Evolutionary conservation across 148 eudicot species (phyloP), one percentile per base, ranked within the genome.

Genomic region (Spergularia bocconei): DNA sequence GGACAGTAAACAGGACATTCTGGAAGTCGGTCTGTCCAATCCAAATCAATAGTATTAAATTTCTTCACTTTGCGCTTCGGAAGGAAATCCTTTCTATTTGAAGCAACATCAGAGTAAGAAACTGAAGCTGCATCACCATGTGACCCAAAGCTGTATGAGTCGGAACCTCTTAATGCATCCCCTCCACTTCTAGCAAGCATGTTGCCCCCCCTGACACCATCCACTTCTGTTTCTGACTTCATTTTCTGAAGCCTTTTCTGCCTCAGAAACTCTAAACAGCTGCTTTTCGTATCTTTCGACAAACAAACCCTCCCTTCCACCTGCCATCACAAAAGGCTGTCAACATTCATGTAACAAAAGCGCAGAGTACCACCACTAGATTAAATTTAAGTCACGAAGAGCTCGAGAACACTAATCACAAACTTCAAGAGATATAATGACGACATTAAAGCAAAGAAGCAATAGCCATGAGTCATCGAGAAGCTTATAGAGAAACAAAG

Each of bases 1-100:
- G 97, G 99, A 81, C 52, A 69, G 68, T 88, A 95, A 51, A 90
- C 89, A 29, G 97, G 99, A 76, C 99, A 95, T 38, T 89, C 96
- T 3, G 89, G 90, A 77, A 95, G 82, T 81, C 80, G 79, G 17
- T 88, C 91, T 64, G 72, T 88, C 97, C 97, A 95, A 21, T 87
- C 94, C 55, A 90, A 79, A 75, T 90, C 84, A 68, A 77, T 67
- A 70, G 78, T 72, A 71, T 86, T 81, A 71, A 86, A 94, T 82
- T 88, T 92, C 54, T 84, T 84, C 71, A 85, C 89, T 74, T 84
- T 86, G 77, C 71, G 77, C 80, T 89, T 89, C 17, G 83, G 44
- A 61, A 77, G 79, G 53, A 75, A 72, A 68, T 79, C 84, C 65
- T 68, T 87, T 79, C 79, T 86, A 71, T 79, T 81, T 52, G 82